Evolutionary conservation across 1,284 basidiomycete genomes (phyloP).

Genomic region (Neonothopanus nambi): DNA sequence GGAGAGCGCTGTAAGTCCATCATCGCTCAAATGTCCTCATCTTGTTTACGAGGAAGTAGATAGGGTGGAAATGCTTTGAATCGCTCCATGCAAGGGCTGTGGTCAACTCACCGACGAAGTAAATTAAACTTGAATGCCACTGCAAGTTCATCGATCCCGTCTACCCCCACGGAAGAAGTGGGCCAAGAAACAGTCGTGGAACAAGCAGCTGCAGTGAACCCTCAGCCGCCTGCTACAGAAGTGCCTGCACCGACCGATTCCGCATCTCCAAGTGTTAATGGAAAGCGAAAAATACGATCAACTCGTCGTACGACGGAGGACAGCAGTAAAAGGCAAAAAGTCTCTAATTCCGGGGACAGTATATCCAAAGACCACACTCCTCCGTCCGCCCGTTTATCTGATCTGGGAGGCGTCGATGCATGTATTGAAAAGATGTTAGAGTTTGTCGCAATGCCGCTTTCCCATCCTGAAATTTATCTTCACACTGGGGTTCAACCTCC

Average conservation of each 20-base stretch:
- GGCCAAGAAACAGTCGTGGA: conserved; percentile 10
- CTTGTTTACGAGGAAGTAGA: conserved; percentile 41
- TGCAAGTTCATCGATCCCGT: conserved; percentile 20
- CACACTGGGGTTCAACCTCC: conserved; percentile 93
- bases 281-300: conserved; percentile 62
- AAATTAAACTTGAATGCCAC: conserved; percentile 67
- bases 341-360: conserved; percentile 28
- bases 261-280: conserved; percentile 24
- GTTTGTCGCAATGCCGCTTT: conserved; percentile 91
- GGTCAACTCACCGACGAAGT: conserved; percentile 61
- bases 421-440: conserved; percentile 95
- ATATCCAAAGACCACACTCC: conserved; percentile 61
- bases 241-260: conserved; percentile 13
- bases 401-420: conserved; percentile 85
- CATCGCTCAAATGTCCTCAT: neutral
- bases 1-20: conserved; percentile 15
- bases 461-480: conserved; percentile 94
- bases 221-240: neutral
- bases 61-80: conserved; percentile 73
- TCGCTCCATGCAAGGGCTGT: conserved; percentile 74
- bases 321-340: conserved; percentile 55
- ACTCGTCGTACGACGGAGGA: conserved; percentile 45
- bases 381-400: conserved; percentile 72
- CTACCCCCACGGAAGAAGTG: conserved; percentile 28
- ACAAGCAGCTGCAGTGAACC: conserved; percentile 4